phyloP scores from a whole-genome alignment of 176 grass and related monocot genomes.

The Avena insularis region DNA sequence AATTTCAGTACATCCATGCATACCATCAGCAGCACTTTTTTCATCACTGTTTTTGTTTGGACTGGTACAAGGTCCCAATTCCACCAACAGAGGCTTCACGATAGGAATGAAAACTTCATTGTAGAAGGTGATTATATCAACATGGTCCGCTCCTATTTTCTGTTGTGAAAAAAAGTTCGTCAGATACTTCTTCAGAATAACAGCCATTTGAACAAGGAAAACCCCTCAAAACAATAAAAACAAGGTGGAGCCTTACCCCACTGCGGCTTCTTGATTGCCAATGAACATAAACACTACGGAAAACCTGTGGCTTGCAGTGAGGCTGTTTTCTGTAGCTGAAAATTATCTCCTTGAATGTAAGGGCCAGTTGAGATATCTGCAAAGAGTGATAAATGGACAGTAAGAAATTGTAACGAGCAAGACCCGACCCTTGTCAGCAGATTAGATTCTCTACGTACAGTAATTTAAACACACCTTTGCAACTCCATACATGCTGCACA shows the following conservation, averaged over 20 bases:
- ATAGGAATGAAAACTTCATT: conserved; percentile 94
- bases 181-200: conserved; percentile 13
- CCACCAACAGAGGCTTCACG: conserved; percentile 86
- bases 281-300: conserved; percentile 89
- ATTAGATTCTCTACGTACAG: neutral
- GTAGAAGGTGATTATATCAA: conserved; percentile 98
- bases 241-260: conserved; percentile 64
- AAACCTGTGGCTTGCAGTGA: conserved; percentile 97
- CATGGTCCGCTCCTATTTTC: conserved; percentile 88
- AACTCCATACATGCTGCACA: conserved; percentile 97
- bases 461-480: conserved; percentile 66
- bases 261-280: conserved; percentile 75
- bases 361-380: conserved; percentile 86
- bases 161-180: conserved; percentile 44
- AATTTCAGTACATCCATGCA: conserved; percentile 19
- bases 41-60: conserved; percentile 69
- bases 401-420: neutral
- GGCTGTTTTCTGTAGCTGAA: conserved; percentile 95
- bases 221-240: conserved; percentile 17
- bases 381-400: conserved; percentile 19
- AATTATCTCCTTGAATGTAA: conserved; percentile 98
- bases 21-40: conserved; percentile 72
- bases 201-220: conserved; percentile 16
- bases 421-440: neutral
- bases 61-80: conserved; percentile 64